These are phyloP conservation scores for Thalassiosira exigua DNA, from an alignment of 352 stramenopile species.

Conservation along the genomic window DNA sequence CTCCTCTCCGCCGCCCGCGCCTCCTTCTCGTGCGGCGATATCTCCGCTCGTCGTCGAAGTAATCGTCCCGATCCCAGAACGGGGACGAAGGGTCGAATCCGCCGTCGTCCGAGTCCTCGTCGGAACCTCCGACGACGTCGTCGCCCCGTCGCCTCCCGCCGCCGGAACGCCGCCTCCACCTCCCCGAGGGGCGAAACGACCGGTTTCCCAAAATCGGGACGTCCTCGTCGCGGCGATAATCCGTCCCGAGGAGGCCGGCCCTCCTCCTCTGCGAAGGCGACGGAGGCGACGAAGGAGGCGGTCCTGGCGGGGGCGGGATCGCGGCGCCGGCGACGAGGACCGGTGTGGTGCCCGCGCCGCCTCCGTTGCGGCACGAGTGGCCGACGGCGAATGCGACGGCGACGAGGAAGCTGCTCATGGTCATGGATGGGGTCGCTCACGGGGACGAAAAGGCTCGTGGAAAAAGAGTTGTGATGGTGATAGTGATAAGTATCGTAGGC, in stretches of 20 bases:
- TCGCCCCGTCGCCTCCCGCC: conserved; percentile 1
- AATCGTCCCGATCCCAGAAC: conserved; percentile 19
- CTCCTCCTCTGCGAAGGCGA: conserved; percentile 12
- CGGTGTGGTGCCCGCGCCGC: conserved; percentile 6
- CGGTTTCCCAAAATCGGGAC: conserved; percentile 50
- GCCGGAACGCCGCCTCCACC: not conserved
- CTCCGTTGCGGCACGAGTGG: not conserved
- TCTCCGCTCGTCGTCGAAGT: conserved; percentile 32
- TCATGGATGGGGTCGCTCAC: no score
- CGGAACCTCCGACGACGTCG: conserved; percentile 3
- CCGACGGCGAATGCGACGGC: not conserved
- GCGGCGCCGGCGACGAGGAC: no score
- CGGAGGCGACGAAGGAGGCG: not conserved
- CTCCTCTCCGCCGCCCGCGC: conserved; percentile 17
- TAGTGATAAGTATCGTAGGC: no score
- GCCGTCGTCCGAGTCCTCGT: conserved; percentile 28
- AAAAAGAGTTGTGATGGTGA: no score
- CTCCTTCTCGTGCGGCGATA: conserved; percentile 18
- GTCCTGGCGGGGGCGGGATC: no score
- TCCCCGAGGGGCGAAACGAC: not conserved
- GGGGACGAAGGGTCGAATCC: conserved; percentile 7
- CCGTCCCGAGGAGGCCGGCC: not conserved
- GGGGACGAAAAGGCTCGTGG: no score
- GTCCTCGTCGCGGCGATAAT: conserved; percentile 28
- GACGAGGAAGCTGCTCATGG: no score